These are phyloP conservation scores for Leccinum longicurvipes DNA, from an alignment of 768 basidiomycete genomes.

Conservation along the genomic window DNA sequence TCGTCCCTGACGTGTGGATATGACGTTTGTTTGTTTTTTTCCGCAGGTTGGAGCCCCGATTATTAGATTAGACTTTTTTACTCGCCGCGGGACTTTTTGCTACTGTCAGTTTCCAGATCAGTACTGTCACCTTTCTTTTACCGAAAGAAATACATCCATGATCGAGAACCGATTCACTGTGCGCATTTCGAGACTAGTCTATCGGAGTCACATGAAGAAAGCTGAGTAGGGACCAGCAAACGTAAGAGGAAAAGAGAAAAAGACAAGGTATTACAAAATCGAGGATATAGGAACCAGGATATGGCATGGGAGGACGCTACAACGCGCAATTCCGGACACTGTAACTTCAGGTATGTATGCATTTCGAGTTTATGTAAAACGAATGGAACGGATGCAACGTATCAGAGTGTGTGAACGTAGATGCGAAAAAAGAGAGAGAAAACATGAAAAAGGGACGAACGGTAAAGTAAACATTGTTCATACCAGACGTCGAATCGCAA, in stretches of 20 bases:
- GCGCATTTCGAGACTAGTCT: constrained; percentile 22
- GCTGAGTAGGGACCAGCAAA: constrained; percentile 15
- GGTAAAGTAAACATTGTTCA: constrained; percentile 14
- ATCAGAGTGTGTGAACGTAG: constrained; percentile 16
- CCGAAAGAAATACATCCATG: constrained; percentile 9
- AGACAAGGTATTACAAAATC: constrained; percentile 31
- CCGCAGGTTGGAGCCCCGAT: constrained; percentile 43
- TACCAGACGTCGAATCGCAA: not conserved
- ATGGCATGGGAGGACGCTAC: constrained; percentile 10
- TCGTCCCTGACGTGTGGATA: not conserved
- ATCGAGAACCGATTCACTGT: constrained; percentile 6
- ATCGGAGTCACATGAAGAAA: constrained; percentile 17
- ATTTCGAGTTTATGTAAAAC: constrained; percentile 12
- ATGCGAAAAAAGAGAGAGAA: constrained; percentile 13
- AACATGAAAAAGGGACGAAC: not conserved
- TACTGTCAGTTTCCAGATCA: not conserved
- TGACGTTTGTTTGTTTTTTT: not conserved
- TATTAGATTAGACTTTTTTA: constrained; percentile 19
- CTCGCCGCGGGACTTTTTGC: not conserved
- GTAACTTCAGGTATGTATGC: constrained; percentile 13
- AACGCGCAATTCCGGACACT: constrained; percentile 14
- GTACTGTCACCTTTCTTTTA: not conserved
- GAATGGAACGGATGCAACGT: constrained; percentile 16
- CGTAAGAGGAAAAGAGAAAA: not conserved
- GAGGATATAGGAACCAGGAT: constrained; percentile 24